These are phyloP conservation scores for Lipomyces spencermartinsiae DNA, from an alignment of 805 yeast genomes.

Conservation along the genomic window DNA sequence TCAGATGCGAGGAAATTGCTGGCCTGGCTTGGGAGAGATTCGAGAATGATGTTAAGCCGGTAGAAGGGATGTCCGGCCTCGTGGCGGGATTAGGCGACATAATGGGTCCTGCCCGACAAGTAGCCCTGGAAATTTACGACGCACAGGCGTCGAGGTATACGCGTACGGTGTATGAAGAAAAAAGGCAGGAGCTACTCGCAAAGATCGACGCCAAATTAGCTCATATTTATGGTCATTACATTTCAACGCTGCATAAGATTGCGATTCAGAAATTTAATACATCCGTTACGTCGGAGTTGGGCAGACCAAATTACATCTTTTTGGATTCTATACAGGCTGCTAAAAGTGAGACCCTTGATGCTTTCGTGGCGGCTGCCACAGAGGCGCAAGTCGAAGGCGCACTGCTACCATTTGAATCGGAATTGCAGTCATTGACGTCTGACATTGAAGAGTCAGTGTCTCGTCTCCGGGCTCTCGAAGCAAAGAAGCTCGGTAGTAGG, in stretches of 20 bases:
- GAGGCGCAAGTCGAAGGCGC: slow-evolving; percentile 48
- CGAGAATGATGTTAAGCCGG: slow-evolving; percentile 47
- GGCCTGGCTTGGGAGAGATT: slow-evolving; percentile 57
- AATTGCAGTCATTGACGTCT: slow-evolving; percentile 47
- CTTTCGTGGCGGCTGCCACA: slow-evolving; percentile 47
- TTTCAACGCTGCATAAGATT: slow-evolving; percentile 49
- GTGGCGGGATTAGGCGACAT: slow-evolving; percentile 50
- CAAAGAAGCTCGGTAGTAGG: slow-evolving; percentile 49
- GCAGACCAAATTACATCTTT: slow-evolving; percentile 37
- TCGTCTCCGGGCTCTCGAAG: slow-evolving; percentile 50
- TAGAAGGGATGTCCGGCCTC: slow-evolving; percentile 43
- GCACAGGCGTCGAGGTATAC: slow-evolving; percentile 77
- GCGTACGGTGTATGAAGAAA: slow-evolving; percentile 67
- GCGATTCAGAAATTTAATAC: slow-evolving; percentile 46
- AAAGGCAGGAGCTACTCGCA: slow-evolving; percentile 56
- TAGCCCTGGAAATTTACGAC: slow-evolving; percentile 64
- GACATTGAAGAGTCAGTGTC: slow-evolving; percentile 46
- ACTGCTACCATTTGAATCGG: slow-evolving; percentile 46
- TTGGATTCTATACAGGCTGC: slow-evolving; percentile 44
- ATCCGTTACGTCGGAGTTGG: slow-evolving; percentile 22
- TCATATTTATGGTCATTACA: slow-evolving; percentile 53
- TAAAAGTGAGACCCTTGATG: slow-evolving; percentile 34
- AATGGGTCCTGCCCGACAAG: slow-evolving; percentile 53
- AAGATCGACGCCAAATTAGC: slow-evolving; percentile 57
- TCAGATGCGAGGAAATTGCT: slow-evolving; percentile 90